Percentiles rank a stretch among this genome's conserved stretches.
Evolutionary conservation across 192 early-diverging fungal species (phyloP).

Genomic region (Backusella luteola): DNA sequence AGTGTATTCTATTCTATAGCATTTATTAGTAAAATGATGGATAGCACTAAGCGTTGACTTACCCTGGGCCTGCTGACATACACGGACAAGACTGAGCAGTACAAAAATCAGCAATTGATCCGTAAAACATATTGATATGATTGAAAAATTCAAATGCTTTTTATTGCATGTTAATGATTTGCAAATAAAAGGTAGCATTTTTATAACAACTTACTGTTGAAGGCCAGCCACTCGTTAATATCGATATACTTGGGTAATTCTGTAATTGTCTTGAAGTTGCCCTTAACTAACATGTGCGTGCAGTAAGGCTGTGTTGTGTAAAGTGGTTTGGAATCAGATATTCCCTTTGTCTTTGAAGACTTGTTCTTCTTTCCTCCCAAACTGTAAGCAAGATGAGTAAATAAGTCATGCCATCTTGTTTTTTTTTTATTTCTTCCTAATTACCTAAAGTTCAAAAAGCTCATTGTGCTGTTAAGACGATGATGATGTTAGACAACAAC

Average conservation of each 20-base stretch:
- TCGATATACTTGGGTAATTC: conserved; percentile 91
- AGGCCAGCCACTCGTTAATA: conserved; percentile 90
- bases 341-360: conserved; percentile 29
- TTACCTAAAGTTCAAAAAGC: conserved; percentile 33
- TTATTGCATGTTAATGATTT: no score
- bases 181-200: background rate
- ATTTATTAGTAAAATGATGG: background rate
- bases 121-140: conserved; percentile 88
- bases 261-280: conserved; percentile 88
- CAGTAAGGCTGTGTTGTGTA: conserved; percentile 67
- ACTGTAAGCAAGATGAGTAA: conserved; percentile 3
- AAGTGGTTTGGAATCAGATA: conserved; percentile 40
- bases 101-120: conserved; percentile 89
- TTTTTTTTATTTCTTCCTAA: background rate
- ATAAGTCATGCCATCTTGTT: background rate
- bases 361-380: conserved; percentile 30
- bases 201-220: conserved; percentile 56
- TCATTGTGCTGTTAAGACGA: conserved; percentile 5
- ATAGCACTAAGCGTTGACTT: background rate
- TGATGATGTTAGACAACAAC: no score
- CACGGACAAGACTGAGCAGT: conserved; percentile 73
- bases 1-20: conserved; percentile 69
- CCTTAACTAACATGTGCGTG: conserved; percentile 84
- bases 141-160: conserved; percentile 92
- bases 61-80: conserved; percentile 84